Evolutionary conservation across 192 early-diverging fungal genomes (phyloP), one percentile per base, ranked within the genome.

Genomic region (Backusella liffmaniae): DNA sequence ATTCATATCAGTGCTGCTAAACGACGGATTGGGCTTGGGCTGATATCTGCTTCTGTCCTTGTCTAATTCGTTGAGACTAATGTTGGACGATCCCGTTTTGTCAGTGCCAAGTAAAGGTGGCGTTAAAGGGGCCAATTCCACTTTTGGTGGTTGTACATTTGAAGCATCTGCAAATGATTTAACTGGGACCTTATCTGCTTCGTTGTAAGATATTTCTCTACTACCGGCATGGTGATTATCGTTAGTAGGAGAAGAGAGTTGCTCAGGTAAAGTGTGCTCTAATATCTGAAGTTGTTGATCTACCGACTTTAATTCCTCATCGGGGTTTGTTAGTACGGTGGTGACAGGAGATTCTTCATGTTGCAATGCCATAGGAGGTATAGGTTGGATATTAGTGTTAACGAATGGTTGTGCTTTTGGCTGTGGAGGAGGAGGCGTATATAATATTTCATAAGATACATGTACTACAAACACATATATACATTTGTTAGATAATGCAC

Each of bases 251-350:
- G 56, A 8, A 62, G 56, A 62, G 9, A 62, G 21, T 23, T 29
- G 56, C 26, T 62, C 56, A 62, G 56, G 56, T 29, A 62, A 29
- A 4, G 9, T 10, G 26, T 62, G 56, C 16, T 76, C 68, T 10
- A 71, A 41, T 65, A n/a, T 13, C 41, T 59, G 49, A 21, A 59
- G 75, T 35, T 76, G 75, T 12, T 32, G 51, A 29, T 76, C 68
- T 5, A 71, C 53, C 39, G 75, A 76, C 35, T 76, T 70, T 36
- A 71, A 53, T 66, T 76, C 75, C 41, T 71, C 75, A 26, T 76
- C 68, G 13, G 49, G 75, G 36, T 76, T 71, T 5, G 75, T 69
- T 7, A 74, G 30, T 5, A 74, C 66, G 10, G 56, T 49, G 12
- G 37, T 74, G 15, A 65, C 29, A 41, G 65, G 35, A 39, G 23